Conservation (phyloP, 257 asterid genomes). For the Rhazya stricta region DNA sequence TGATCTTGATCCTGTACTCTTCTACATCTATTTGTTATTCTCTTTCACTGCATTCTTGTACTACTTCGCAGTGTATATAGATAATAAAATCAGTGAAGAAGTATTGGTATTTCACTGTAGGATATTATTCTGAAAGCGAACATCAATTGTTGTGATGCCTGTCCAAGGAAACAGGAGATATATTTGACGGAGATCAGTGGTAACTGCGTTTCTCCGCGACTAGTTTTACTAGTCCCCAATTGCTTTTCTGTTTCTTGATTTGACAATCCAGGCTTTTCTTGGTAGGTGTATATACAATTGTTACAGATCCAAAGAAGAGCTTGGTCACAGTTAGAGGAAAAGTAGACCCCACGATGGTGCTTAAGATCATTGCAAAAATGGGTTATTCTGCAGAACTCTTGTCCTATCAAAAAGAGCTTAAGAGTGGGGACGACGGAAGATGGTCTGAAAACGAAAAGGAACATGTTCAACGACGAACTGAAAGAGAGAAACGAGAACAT, state of each 20-base stretch:
- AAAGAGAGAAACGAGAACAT: not conserved
- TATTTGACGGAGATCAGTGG: conserved; percentile 26
- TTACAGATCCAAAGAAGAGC: conserved; percentile 21
- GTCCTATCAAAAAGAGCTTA: conserved; percentile 14
- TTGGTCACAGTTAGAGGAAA: conserved; percentile 27
- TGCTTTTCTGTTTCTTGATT: not conserved
- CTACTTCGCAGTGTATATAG: not conserved
- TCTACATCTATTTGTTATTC: not conserved
- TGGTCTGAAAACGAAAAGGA: not conserved
- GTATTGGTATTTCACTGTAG: conserved; percentile 14
- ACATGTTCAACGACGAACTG: not conserved
- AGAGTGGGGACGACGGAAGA: not conserved
- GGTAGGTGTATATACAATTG: conserved; percentile 26
- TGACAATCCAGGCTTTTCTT: not conserved
- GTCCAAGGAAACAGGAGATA: conserved; percentile 24
- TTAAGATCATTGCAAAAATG: conserved; percentile 17
- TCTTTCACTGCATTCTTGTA: not conserved
- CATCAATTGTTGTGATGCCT: conserved; percentile 26
- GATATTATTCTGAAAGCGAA: conserved; percentile 22
- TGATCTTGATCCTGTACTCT: not conserved
- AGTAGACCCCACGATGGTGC: conserved; percentile 23
- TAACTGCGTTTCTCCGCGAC: not conserved
- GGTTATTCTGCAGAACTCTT: conserved; percentile 27
- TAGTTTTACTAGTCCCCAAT: not conserved
- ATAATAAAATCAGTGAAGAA: not conserved